These are phyloP conservation scores for Pelargonium cotyledonis DNA, from an alignment of 441 rosid genomes.

Conservation along the genomic window DNA sequence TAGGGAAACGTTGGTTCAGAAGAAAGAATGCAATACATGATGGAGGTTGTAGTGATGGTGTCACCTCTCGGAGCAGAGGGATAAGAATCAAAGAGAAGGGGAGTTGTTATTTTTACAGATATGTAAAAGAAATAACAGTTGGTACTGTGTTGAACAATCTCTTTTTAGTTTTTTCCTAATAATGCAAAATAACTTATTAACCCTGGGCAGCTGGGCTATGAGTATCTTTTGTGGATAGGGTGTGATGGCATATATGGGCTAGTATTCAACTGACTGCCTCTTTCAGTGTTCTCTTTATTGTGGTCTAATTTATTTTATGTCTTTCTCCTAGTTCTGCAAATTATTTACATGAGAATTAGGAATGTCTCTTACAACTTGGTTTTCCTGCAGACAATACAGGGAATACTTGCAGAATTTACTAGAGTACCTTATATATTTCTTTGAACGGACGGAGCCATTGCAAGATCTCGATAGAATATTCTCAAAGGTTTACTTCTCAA, in stretches of 20 bases:
- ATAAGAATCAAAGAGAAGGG: too few relatives aligned
- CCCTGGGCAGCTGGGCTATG: too few relatives aligned
- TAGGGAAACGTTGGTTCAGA: too few relatives aligned
- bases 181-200: neutral
- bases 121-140: too few relatives aligned
- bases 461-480: constrained; percentile 90
- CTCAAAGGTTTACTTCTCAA: constrained; percentile 47
- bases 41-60: too few relatives aligned
- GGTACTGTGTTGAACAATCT: too few relatives aligned
- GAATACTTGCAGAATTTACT: constrained; percentile 74
- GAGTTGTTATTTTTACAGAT: too few relatives aligned
- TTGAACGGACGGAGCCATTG: constrained; percentile 87
- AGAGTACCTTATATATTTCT: constrained; percentile 68
- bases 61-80: too few relatives aligned
- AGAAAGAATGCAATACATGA: too few relatives aligned
- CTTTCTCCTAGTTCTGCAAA: constrained; percentile 5
- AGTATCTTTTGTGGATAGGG: too few relatives aligned
- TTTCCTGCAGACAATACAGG: constrained; percentile 65
- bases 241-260: too few relatives aligned
- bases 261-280: neutral
- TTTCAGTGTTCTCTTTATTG: neutral
- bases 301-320: constrained; percentile 12
- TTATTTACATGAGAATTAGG: constrained; percentile 7
- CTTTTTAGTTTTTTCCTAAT: neutral
- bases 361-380: constrained; percentile 1